These are phyloP conservation scores for Axilococcus clingmanii DNA, from an alignment of 139 green algal species.

Conservation along the genomic window DNA sequence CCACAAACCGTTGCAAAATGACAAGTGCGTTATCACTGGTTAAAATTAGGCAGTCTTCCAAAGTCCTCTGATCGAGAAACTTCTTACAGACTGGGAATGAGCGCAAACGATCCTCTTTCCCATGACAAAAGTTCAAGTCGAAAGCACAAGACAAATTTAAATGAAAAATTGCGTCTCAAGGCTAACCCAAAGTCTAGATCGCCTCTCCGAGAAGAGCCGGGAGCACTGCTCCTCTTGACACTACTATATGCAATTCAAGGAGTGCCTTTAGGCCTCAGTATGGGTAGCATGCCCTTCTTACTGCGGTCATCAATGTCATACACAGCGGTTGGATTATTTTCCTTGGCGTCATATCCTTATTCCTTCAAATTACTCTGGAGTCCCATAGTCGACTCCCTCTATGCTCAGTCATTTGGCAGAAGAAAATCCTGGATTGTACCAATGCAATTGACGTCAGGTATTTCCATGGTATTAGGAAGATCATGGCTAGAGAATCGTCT, in stretches of 20 bases:
- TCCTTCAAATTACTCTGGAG: conserved; percentile 90
- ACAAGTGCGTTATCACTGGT: too few species aligned
- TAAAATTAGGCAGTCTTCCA: too few species aligned
- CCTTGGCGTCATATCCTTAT: conserved; percentile 78
- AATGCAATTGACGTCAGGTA: conserved; percentile 31
- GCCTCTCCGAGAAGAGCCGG: conserved; percentile 40
- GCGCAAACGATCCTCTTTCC: too few species aligned
- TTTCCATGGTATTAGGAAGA: conserved; percentile 30
- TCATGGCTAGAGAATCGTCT: conserved; percentile 23
- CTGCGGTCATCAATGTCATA: conserved; percentile 66
- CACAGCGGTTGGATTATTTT: conserved; percentile 79
- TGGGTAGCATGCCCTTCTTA: conserved; percentile 78
- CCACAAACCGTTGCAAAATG: too few species aligned
- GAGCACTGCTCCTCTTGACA: conserved; percentile 67
- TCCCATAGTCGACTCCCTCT: conserved; percentile 79
- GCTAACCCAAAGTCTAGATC: too few species aligned
- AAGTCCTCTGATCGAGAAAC: too few species aligned
- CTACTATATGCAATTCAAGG: conserved; percentile 84
- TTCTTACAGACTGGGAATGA: too few species aligned
- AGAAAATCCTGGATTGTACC: conserved; percentile 84
- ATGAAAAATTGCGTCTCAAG: too few species aligned
- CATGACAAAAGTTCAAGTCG: too few species aligned
- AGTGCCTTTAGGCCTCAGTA: conserved; percentile 76
- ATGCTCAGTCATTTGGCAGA: conserved; percentile 45
- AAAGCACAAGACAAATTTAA: too few species aligned